Percentiles rank a stretch among this genome's conserved stretches.
Evolutionary conservation across 2,329 filamentous ascomycete genomes (phyloP).

Genomic region (Cryphonectria parasitica): DNA sequence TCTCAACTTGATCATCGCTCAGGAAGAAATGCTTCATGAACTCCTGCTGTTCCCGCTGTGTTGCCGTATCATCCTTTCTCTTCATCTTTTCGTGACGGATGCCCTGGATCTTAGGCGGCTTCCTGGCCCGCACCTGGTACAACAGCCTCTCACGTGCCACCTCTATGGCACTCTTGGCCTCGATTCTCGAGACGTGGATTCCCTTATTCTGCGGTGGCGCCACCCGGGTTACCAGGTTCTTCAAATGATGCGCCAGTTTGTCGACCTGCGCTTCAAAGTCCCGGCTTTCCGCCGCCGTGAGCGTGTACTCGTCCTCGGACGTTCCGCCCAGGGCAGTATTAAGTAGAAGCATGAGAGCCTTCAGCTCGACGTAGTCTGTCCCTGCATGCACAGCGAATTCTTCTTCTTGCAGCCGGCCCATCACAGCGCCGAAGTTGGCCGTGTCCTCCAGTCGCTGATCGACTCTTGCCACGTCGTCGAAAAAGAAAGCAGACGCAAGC

Average conservation of each 20-base stretch:
- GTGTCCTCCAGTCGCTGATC: conserved; percentile 45
- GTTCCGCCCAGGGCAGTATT: conserved; percentile 76
- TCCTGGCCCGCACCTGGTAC: conserved; percentile 70
- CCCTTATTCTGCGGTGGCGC: conserved; percentile 75
- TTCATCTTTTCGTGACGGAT: conserved; percentile 45
- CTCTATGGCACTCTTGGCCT: conserved; percentile 78
- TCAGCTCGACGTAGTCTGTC: conserved; percentile 72
- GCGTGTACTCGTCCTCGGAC: conserved; percentile 31
- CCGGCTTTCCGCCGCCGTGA: conserved; percentile 1
- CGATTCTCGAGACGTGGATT: conserved; percentile 67
- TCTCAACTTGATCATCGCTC: conserved; percentile 33
- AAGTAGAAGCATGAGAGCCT: conserved; percentile 68
- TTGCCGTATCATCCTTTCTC: conserved; percentile 42
- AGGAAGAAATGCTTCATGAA: conserved; percentile 56
- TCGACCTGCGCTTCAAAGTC: conserved; percentile 76
- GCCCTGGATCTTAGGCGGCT: conserved; percentile 56
- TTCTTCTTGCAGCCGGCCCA: conserved; percentile 49
- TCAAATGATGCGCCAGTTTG: conserved; percentile 62
- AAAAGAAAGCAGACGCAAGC: conserved; percentile 67
- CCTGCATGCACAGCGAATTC: conserved; percentile 56
- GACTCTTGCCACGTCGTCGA: conserved; percentile 52
- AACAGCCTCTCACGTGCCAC: conserved; percentile 74
- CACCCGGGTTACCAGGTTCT: conserved; percentile 64
- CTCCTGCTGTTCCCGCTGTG: conserved; percentile 49
- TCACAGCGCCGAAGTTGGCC: conserved; percentile 49